Evolutionary conservation across 345 rosid genomes (phyloP).

Genomic region (Eucalyptus shirleyi): DNA sequence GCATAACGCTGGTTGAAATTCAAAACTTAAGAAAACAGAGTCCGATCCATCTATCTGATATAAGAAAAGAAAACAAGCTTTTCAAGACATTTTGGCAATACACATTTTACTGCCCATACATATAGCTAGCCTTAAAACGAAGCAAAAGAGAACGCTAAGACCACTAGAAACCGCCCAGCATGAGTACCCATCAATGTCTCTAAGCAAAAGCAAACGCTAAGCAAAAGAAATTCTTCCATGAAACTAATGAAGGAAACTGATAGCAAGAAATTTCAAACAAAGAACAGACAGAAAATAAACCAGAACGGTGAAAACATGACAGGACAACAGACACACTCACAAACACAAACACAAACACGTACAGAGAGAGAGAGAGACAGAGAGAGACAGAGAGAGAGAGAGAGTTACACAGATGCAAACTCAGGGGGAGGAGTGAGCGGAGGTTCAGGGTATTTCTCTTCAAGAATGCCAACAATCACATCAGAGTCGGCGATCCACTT

Average conservation of each 20-base stretch:
- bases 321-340: neutral
- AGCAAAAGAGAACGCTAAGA: neutral
- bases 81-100: neutral
- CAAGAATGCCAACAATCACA: conserved; percentile 61
- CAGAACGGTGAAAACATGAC: neutral
- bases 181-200: neutral
- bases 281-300: neutral
- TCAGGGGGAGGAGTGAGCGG: conserved; percentile 54
- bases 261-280: neutral
- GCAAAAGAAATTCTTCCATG: neutral
- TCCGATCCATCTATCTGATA: neutral
- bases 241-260: neutral
- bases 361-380: neutral
- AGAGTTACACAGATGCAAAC: conserved; percentile 49
- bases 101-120: neutral
- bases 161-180: neutral
- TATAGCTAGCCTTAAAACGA: neutral
- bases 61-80: neutral
- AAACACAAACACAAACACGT: neutral
- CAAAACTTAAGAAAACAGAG: neutral
- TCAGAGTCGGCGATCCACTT: conserved; percentile 90
- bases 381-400: neutral
- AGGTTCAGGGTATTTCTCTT: conserved; percentile 79
- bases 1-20: neutral
- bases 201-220: neutral